Base-by-base conservation (phyloP, 345 rosid genomes). In the Aquilaria yunnanensis region DNA sequence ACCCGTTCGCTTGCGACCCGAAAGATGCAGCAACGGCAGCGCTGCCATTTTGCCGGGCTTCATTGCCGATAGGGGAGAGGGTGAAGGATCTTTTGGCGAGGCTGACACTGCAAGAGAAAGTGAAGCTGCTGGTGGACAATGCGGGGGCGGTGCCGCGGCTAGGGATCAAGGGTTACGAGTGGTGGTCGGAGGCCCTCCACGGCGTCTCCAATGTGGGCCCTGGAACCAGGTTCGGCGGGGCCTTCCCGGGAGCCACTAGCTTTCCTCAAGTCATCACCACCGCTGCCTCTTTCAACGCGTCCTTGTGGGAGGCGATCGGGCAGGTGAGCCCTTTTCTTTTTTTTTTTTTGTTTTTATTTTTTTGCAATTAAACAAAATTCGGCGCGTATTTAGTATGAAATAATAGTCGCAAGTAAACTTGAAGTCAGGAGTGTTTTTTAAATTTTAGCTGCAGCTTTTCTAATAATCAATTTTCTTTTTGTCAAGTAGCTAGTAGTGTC, bases 181-280 rank as follows among this genome's bases (percentile, higher is more conserved):
- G 98, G 98, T 93, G 98, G 98, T 85, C 96, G 23, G 98, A 90
- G 62, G 97, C 98, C 2, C 87, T 93, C 46, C 98, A 93, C 32
- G 98, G 98, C 2, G 87, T 93, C 57, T 81, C 98, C 33, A 74
- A 84, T 55, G 96, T 85, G 32, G 97, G 97, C 10, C 96, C 70
- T 0, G 98, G 98, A 32, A 77, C 87, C 23, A 63, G 67, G 70
- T 86, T 93, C 69, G 83, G 73, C 63, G 90, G 87, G 57, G 67
- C 59, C 68, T 82, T 84, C 71, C 85, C 79, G 9, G 81, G 76
- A 11, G 98, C 98, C 70, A 90, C 98, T 30, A 89, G 94, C 75
- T 90, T 93, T 74, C 98, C 98, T 66, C 96, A 87, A 64, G 97
- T 87, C 65, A 93, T 93, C 74, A 78, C 88, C 0, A 81, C 96